Percentiles rank a stretch among this genome's conserved stretches.
Evolutionary conservation across 176 grass and related monocot genomes (phyloP).

Genomic region (Poa pratensis): DNA sequence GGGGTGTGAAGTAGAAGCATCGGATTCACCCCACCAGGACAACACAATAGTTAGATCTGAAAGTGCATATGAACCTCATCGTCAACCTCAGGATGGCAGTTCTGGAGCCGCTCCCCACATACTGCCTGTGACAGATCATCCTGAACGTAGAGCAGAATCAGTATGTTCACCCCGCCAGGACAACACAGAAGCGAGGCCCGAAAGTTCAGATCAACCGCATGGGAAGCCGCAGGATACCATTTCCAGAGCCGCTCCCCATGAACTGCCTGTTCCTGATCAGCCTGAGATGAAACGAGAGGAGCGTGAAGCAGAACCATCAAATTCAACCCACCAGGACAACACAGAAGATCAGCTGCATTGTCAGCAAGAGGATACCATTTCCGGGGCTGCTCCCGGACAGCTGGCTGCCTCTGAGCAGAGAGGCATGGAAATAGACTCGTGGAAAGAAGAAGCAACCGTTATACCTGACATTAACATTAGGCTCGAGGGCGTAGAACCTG

Average conservation of each 20-base stretch:
- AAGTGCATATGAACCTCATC: not conserved
- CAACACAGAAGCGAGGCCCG: conserved; percentile 11
- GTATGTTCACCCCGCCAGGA: conserved; percentile 35
- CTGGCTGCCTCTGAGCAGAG: conserved; percentile 3
- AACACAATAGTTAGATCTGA: conserved; percentile 28
- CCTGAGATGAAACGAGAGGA: conserved; percentile 18
- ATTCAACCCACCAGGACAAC: not conserved
- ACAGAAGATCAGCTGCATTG: conserved; percentile 20
- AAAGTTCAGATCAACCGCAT: conserved; percentile 14
- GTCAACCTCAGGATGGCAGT: not conserved
- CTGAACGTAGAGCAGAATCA: conserved; percentile 36
- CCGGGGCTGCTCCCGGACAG: not conserved
- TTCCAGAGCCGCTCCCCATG: conserved; percentile 4
- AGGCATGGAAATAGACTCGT: not conserved
- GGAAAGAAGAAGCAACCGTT: conserved; percentile 14
- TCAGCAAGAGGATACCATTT: conserved; percentile 5
- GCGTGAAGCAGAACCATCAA: conserved; percentile 31
- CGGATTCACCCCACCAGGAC: conserved; percentile 34
- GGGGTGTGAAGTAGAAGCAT: conserved; percentile 30
- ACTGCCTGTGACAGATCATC: conserved; percentile 10
- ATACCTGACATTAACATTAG: conserved; percentile 13
- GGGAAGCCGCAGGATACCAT: not conserved
- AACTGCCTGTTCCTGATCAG: conserved; percentile 3
- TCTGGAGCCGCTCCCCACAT: conserved; percentile 9
- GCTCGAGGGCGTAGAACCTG: conserved; percentile 28